Conservation (phyloP, 495 filamentous ascomycete genomes). For the Jackrogersella multiformis region DNA sequence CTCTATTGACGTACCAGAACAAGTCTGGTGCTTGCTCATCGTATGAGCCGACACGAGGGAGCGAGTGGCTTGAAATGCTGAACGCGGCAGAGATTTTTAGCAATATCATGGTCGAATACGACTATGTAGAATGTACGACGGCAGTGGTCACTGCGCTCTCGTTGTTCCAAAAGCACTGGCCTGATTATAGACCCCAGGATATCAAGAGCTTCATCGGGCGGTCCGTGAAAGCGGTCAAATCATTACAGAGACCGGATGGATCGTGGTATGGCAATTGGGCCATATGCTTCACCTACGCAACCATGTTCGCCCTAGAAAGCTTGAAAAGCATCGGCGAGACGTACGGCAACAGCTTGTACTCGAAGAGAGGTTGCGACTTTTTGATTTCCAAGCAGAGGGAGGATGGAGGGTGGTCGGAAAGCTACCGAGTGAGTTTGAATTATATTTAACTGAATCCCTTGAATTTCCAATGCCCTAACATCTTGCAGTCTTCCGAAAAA, state of each 20-base stretch:
- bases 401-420: constrained; percentile 98
- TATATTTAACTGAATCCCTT: background rate
- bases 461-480: constrained; percentile 21
- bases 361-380: constrained; percentile 84
- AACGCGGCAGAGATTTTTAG: constrained; percentile 98
- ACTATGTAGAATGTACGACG: constrained; percentile 97
- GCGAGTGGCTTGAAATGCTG: constrained; percentile 78
- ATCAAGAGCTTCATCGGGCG: constrained; percentile 74
- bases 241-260: constrained; percentile 79
- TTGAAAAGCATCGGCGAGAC: constrained; percentile 82
- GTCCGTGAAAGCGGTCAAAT: constrained; percentile 83
- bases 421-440: constrained; percentile 77
- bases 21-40: constrained; percentile 86
- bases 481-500: constrained; percentile 62
- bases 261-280: constrained; percentile 98
- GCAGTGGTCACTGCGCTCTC: constrained; percentile 90
- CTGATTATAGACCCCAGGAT: constrained; percentile 77
- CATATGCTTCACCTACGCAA: constrained; percentile 96
- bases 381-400: constrained; percentile 80
- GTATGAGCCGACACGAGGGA: constrained; percentile 85
- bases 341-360: constrained; percentile 74
- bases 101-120: constrained; percentile 96
- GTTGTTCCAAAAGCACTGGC: constrained; percentile 82
- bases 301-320: constrained; percentile 93
- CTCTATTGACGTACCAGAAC: constrained; percentile 92